These are phyloP conservation scores for Pseudohalonectria lignicola DNA, from an alignment of 2,329 filamentous ascomycete species.

Conservation along the genomic window DNA sequence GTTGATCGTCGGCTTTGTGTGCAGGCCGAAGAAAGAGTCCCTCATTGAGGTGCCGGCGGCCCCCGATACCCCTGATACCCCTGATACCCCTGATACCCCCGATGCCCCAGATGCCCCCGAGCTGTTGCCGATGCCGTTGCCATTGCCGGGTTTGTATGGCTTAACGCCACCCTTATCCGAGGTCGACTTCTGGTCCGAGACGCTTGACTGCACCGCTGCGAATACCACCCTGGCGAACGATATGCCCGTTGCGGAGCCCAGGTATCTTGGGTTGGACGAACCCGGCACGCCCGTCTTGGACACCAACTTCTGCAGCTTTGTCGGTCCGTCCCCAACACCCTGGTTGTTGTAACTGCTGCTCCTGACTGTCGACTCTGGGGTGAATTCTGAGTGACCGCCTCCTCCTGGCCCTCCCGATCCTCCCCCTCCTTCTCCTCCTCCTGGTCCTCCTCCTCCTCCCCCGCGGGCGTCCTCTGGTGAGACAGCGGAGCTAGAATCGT, in stretches of 20 bases:
- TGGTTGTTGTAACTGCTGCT: conserved; percentile 13
- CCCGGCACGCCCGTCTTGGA: conserved; percentile 38
- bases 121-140: conserved; percentile 9
- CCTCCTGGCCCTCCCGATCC: too few relatives aligned
- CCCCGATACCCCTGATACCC: too few relatives aligned
- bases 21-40: conserved; percentile 94
- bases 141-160: conserved; percentile 37
- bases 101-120: too few relatives aligned
- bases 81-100: too few relatives aligned
- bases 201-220: conserved; percentile 72
- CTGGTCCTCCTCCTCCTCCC: neutral
- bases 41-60: conserved; percentile 70
- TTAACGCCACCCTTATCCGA: conserved; percentile 55
- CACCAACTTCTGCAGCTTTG: conserved; percentile 54
- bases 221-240: conserved; percentile 93
- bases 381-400: too few relatives aligned
- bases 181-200: conserved; percentile 51
- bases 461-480: conserved; percentile 20
- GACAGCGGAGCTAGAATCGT: conserved; percentile 20
- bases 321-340: conserved; percentile 40
- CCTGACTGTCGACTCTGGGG: too few relatives aligned
- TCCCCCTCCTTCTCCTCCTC: too few relatives aligned
- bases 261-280: conserved; percentile 66
- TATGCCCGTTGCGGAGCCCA: conserved; percentile 80
- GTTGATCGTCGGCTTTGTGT: conserved; percentile 79